phyloP scores from a whole-genome alignment of 257 asterid species.

The Craterostigma plantagineum region DNA sequence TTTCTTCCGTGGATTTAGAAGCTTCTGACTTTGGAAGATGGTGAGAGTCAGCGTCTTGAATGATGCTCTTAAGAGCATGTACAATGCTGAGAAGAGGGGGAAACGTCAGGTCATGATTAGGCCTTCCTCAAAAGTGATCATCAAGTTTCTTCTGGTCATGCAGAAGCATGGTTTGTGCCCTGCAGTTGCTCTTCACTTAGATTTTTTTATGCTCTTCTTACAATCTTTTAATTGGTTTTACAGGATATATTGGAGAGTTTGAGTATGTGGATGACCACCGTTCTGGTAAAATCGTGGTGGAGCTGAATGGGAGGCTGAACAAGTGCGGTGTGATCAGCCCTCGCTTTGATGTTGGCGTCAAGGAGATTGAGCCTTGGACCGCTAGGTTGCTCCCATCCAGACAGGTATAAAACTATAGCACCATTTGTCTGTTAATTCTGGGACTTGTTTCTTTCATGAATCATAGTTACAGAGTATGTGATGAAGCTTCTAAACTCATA shows the following conservation, averaged over 20 bases:
- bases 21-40: conserved; percentile 5
- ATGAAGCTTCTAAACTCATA: not conserved
- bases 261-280: conserved; percentile 8
- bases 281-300: conserved; percentile 7
- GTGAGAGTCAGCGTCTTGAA: conserved; percentile 14
- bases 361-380: conserved; percentile 8
- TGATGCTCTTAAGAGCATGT: conserved; percentile 18
- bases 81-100: conserved; percentile 15
- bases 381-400: conserved; percentile 8
- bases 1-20: no score
- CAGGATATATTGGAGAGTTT: conserved; percentile 15
- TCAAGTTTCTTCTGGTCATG: conserved; percentile 14
- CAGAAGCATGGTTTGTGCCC: conserved; percentile 12
- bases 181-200: not conserved
- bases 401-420: conserved; percentile 8
- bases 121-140: conserved; percentile 13
- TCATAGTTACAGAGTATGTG: not conserved
- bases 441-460: not conserved
- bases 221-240: not conserved
- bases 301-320: conserved; percentile 6
- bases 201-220: not conserved
- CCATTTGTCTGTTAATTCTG: no score
- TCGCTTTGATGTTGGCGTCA: conserved; percentile 8
- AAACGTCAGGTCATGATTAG: conserved; percentile 13
- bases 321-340: conserved; percentile 8